A percentile compares a stretch with the other conserved stretches of the same genome.
phyloP scores from a whole-genome alignment of 495 filamentous ascomycete genomes.

The Amphirosellinia nigrospora region DNA sequence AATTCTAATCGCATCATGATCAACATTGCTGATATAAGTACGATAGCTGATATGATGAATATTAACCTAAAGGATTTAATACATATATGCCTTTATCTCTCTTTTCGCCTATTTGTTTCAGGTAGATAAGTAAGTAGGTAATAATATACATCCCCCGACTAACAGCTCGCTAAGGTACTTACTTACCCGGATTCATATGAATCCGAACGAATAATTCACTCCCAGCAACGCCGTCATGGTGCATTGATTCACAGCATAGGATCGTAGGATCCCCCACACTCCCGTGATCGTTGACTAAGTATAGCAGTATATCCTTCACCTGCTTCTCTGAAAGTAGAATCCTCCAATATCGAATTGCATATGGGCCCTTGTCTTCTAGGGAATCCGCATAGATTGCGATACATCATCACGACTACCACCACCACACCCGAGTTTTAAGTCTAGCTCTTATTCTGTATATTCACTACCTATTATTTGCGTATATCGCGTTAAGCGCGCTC shows the following conservation, averaged over 20 bases:
- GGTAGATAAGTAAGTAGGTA: not conserved
- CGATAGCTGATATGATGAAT: not conserved
- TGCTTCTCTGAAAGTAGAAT: not conserved
- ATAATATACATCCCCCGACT: not conserved
- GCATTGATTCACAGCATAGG: not conserved
- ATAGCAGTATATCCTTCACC: not conserved
- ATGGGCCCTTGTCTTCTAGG: not conserved
- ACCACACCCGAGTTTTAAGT: not conserved
- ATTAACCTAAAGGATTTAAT: not conserved
- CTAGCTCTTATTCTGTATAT: not conserved
- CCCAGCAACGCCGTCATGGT: not conserved
- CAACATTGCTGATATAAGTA: not conserved
- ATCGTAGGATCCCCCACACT: constrained; percentile 4
- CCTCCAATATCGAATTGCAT: not conserved
- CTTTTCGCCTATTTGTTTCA: not conserved
- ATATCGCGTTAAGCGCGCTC: not conserved
- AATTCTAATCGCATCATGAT: not conserved
- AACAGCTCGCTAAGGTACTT: not conserved
- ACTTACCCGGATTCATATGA: not conserved
- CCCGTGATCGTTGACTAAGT: not conserved
- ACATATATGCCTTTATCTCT: not conserved
- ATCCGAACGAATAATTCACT: not conserved
- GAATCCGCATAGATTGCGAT: not conserved
- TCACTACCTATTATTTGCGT: not conserved
- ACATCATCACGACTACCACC: not conserved